Evolutionary conservation across 176 grass and related monocot species (phyloP), one percentile per base, ranked within the genome.

Genomic region (Musa beccarii): DNA sequence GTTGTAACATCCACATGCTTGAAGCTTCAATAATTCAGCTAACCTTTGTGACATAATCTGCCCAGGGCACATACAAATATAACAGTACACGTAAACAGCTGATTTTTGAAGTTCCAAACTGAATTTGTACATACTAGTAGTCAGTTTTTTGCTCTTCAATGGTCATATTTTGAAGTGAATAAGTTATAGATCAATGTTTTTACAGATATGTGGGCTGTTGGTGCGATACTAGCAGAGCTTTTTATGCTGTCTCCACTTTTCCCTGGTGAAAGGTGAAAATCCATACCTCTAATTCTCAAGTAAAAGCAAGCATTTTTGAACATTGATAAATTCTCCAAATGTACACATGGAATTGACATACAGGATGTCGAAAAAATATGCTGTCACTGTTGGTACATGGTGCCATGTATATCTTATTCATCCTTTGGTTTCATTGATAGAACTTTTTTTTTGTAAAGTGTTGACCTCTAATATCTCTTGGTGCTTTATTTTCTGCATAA

Each of bases 191-290:
- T 57, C 17, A 69, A 52, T 49, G 51, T 43, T 73, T 81, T 69
- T 72, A 65, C 86, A 96, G 92, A 92, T 55, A 86, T 96, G 83
- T 96, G 92, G 92, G 89, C 92, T 23, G 77, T 96, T 70, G 92
- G 92, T 79, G 89, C 89, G 22, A 96, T 96, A 82, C 83, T 96
- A 69, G 89, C 92, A 49, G 92, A 96, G 83, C 92, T 96, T 54
- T 96, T 89, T 50, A 88, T 85, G 65, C 51, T 83, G 70, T 84
- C 85, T 71, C 92, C 92, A 10, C 92, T 96, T 84, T 92, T 96
- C 53, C 92, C 92, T 90, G 92, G 92, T 77, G 89, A 88, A 82
- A 92, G 83, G 92, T 96, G 76, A 85, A 66, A 72, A 49, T 63
- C 52, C 50, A 54, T 13, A 54, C 77, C 54, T 56, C 53, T 10